Base-by-base conservation (phyloP, 768 basidiomycete genomes). In the Tremella yokohamensis region DNA sequence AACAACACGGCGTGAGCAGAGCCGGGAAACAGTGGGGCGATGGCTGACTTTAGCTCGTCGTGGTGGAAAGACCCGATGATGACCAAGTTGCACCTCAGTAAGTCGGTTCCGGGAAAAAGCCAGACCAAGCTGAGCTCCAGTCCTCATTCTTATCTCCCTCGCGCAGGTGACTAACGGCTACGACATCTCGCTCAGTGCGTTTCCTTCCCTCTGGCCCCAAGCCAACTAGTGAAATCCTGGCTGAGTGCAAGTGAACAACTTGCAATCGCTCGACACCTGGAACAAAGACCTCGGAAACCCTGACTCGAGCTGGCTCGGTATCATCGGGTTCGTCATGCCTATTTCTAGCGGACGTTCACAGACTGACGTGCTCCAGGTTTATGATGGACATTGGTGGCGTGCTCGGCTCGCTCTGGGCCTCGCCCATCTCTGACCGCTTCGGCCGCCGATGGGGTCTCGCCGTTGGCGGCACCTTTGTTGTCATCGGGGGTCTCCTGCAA, bases 381-480 rank as follows among this genome's bases (percentile, higher is more conserved):
- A 45, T 45, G 42, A 45, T 24, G 42, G 42, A 34, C 29, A 34
- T 62, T 18, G 61, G 61, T 44, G 58, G 58, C 22, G 55, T 62
- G 52, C 24, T 58, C 18, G 61, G 61, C n/a, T 62, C 61, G 1
- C 40, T 62, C 4, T 62, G 58, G 47, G 58, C 61, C 18, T 56
- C 56, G 13, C 61, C 61, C 12, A 62, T 62, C 40, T 62, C 56
- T 34, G 61, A 62, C 49, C 57, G 58, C 29, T 58, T 62, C 13
- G 61, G 61, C n/a, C 66, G 74, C 25, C 63, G 76, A 16, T 68
- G 55, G 9, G 77, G 70, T 24, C 75, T 76, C 15, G 42, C 42
- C 18, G n/a, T 45, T 24, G 42, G 42, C 18, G n/a, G 18, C 42
- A 45, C 22, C 7, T 45, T 45, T 15, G n/a, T 18, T 15, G 22